These are phyloP conservation scores for Lolium rigidum DNA, from an alignment of 176 grass and related monocot genomes.

Conservation along the genomic window DNA sequence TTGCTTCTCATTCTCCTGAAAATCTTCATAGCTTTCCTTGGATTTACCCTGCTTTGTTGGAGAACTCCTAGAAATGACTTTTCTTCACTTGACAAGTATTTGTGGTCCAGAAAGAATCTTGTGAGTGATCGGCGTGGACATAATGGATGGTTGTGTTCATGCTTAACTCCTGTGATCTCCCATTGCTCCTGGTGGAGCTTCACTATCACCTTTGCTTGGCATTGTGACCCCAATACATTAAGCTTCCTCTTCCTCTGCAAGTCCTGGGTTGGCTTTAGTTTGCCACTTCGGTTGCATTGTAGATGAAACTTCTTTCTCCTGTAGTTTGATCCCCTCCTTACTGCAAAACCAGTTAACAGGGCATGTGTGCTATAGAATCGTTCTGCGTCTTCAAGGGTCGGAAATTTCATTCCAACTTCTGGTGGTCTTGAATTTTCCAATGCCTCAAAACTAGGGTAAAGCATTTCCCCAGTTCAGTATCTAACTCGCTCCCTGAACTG, in stretches of 20 bases:
- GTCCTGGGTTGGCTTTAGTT: conserved; percentile 4
- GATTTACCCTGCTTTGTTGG: conserved; percentile 38
- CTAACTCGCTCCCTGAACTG: conserved; percentile 28
- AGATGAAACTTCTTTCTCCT: conserved; percentile 39
- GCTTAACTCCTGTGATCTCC: conserved; percentile 24
- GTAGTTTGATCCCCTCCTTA: conserved; percentile 32
- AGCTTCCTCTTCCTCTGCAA: conserved; percentile 29
- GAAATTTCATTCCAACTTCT: conserved; percentile 40
- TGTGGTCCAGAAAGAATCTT: conserved; percentile 35
- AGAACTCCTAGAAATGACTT: conserved; percentile 41
- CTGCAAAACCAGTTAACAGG: conserved; percentile 27
- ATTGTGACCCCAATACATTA: conserved; percentile 30
- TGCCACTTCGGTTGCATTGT: conserved; percentile 36
- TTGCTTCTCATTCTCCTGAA: conserved; percentile 30
- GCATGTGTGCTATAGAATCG: conserved; percentile 34
- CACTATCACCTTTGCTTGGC: conserved; percentile 39
- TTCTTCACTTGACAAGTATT: conserved; percentile 34
- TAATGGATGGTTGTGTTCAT: conserved; percentile 41
- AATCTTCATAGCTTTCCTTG: conserved; percentile 37
- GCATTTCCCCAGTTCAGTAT: conserved; percentile 36
- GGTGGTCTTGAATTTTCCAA: conserved; percentile 35
- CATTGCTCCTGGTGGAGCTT: conserved; percentile 34
- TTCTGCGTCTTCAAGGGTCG: conserved; percentile 30
- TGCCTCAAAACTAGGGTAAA: conserved; percentile 34
- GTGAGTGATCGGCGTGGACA: conserved; percentile 13